A percentile compares a stretch with the other conserved stretches of the same genome.
Evolutionary conservation across 2,329 filamentous ascomycete species (phyloP).

Genomic region (Penicillium sp.): DNA sequence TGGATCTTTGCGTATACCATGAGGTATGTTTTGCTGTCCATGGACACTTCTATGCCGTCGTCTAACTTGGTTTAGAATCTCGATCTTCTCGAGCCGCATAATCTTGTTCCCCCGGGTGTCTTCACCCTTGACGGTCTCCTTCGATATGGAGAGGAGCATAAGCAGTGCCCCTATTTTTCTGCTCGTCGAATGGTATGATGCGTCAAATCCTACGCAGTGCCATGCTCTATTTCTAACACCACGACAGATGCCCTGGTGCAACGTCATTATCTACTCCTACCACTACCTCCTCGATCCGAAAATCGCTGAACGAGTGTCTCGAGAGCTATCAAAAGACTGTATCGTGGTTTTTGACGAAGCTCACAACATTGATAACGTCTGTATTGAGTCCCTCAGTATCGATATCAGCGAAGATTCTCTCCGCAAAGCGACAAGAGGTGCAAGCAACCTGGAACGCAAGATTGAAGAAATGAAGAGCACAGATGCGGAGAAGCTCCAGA

Average conservation of each 20-base stretch:
- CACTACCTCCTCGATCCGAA: constrained; percentile 98
- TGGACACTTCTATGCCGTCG: not conserved
- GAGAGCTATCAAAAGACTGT: constrained; percentile 94
- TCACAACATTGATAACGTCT: constrained; percentile 99
- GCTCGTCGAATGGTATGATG: constrained; percentile 78
- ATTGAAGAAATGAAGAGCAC: constrained; percentile 95
- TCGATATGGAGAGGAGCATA: constrained; percentile 88
- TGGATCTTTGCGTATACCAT: constrained; percentile 93
- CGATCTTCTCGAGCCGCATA: constrained; percentile 90
- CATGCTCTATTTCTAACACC: constrained; percentile 18
- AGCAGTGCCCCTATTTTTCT: constrained; percentile 97
- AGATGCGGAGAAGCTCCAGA: constrained; percentile 90
- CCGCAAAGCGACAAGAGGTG: constrained; percentile 84
- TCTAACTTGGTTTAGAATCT: constrained; percentile 66
- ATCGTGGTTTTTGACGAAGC: constrained; percentile 99
- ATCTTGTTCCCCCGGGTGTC: constrained; percentile 88
- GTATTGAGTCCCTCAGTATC: constrained; percentile 95
- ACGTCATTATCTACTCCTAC: constrained; percentile 99
- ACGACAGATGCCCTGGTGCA: constrained; percentile 92
- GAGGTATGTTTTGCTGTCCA: constrained; percentile 58
- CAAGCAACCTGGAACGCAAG: constrained; percentile 84
- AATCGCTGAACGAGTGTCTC: constrained; percentile 92
- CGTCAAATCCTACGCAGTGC: not conserved
- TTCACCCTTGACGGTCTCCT: constrained; percentile 92
- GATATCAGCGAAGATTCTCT: constrained; percentile 95